Evolutionary conservation across 2,329 filamentous ascomycete genomes (phyloP).

Genomic region (Stenocarpella maydis): DNA sequence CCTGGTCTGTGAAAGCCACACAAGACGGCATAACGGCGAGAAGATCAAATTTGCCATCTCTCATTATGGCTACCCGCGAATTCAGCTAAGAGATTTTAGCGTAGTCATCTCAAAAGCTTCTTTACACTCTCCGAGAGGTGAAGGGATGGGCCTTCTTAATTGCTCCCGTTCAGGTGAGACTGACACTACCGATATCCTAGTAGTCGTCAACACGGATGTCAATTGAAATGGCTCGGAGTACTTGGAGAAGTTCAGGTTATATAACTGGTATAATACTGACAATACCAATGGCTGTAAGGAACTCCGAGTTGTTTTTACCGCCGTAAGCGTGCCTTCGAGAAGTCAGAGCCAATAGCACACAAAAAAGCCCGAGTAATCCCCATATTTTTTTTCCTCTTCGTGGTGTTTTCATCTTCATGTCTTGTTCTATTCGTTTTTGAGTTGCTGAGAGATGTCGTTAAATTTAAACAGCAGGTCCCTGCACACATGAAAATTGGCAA

Average conservation of each 20-base stretch:
- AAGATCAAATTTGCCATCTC: neutral
- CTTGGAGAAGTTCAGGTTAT: neutral
- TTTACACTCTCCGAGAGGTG: neutral
- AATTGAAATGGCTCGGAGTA: neutral
- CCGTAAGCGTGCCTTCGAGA: neutral
- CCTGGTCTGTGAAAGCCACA: constrained; percentile 1
- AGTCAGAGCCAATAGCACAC: neutral
- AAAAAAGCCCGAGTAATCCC: neutral
- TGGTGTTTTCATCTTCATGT: neutral
- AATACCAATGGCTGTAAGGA: neutral
- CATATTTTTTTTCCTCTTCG: neutral
- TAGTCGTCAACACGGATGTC: neutral
- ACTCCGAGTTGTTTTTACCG: too few relatives aligned
- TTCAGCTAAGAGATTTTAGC: neutral
- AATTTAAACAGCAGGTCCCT: too few relatives aligned
- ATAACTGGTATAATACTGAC: neutral
- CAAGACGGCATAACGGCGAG: neutral
- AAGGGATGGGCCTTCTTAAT: neutral
- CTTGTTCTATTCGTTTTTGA: neutral
- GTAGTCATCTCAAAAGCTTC: neutral
- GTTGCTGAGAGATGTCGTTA: too few relatives aligned
- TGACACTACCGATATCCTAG: constrained; percentile 8
- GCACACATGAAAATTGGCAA: neutral
- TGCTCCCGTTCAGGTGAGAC: neutral
- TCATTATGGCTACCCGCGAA: neutral